Percentiles rank a stretch among this genome's conserved stretches.
Conservation (phyloP, 352 stramenopile genomes). For the Chrysophaeum taylorii region DNA sequence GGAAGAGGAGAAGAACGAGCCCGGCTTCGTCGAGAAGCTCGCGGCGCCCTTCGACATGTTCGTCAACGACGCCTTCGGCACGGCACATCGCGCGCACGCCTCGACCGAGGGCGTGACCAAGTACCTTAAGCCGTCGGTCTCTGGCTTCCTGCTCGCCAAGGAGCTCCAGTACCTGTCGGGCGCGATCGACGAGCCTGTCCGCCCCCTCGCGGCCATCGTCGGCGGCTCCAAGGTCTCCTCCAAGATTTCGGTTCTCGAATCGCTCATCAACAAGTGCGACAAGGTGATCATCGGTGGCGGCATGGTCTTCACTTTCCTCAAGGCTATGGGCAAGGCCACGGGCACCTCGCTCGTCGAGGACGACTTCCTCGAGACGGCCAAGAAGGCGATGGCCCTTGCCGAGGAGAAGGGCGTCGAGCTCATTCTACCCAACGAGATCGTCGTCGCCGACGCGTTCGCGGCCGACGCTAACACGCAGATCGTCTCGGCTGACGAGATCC, state of each 20-base stretch:
- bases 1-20: slow-evolving; percentile 91
- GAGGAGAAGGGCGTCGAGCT: slow-evolving; percentile 70
- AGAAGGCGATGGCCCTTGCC: slow-evolving; percentile 75
- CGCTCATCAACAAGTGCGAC: slow-evolving; percentile 85
- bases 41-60: slow-evolving; percentile 80
- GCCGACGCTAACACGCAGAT: slow-evolving; percentile 54
- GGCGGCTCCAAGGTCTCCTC: slow-evolving; percentile 84
- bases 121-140: slow-evolving; percentile 78
- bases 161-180: slow-evolving; percentile 88
- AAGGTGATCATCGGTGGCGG: slow-evolving; percentile 88
- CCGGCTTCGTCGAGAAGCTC: slow-evolving; percentile 82
- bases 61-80: slow-evolving; percentile 97
- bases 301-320: slow-evolving; percentile 96
- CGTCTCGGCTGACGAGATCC: slow-evolving; percentile 66
- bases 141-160: slow-evolving; percentile 91
- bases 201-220: slow-evolving; percentile 85
- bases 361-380: slow-evolving; percentile 78
- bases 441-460: slow-evolving; percentile 72
- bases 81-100: slow-evolving; percentile 88
- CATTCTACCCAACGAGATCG: slow-evolving; percentile 79
- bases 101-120: slow-evolving; percentile 94
- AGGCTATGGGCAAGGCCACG: slow-evolving; percentile 81
- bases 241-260: slow-evolving; percentile 92
- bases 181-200: slow-evolving; percentile 69
- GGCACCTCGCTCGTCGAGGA: slow-evolving; percentile 88